Conservation (phyloP, 441 rosid genomes). For the Cnidoscolus chayamansa region DNA sequence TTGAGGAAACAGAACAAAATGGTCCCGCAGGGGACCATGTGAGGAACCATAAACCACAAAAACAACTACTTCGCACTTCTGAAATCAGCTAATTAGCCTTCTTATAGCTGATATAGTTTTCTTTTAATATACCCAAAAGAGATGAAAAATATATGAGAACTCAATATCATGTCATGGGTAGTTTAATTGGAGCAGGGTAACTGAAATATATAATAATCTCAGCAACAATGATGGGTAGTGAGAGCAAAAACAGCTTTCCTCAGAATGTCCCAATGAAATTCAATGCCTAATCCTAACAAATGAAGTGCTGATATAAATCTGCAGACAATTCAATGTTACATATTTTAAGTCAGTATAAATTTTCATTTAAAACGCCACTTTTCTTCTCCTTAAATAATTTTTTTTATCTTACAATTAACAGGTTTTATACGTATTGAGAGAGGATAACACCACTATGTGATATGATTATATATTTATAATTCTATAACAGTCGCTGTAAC, state of each 20-base stretch:
- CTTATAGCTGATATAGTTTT: conserved; percentile 4
- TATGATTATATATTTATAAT: too few species aligned
- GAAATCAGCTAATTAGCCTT: conserved; percentile 3
- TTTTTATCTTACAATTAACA: too few species aligned
- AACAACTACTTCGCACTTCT: background rate
- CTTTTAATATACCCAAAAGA: conserved; percentile 1
- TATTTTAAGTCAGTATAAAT: background rate
- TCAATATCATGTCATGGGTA: background rate
- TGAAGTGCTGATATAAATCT: too few species aligned
- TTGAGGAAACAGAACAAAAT: conserved; percentile 21
- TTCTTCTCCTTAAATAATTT: too few species aligned
- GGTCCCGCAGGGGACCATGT: conserved; percentile 33
- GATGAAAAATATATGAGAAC: conserved; percentile 5
- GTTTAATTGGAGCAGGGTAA: background rate
- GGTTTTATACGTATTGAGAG: too few species aligned
- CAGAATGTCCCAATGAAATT: background rate
- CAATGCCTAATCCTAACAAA: background rate
- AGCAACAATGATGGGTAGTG: background rate
- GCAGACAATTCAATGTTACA: too few species aligned
- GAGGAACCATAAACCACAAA: conserved; percentile 16
- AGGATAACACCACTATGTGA: too few species aligned
- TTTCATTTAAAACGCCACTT: too few species aligned
- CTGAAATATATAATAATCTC: background rate
- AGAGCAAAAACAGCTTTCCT: background rate
- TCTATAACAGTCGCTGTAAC: too few species aligned